These are phyloP conservation scores for Isochrysis galbana DNA, from an alignment of 78 protist species.

Conservation along the genomic window DNA sequence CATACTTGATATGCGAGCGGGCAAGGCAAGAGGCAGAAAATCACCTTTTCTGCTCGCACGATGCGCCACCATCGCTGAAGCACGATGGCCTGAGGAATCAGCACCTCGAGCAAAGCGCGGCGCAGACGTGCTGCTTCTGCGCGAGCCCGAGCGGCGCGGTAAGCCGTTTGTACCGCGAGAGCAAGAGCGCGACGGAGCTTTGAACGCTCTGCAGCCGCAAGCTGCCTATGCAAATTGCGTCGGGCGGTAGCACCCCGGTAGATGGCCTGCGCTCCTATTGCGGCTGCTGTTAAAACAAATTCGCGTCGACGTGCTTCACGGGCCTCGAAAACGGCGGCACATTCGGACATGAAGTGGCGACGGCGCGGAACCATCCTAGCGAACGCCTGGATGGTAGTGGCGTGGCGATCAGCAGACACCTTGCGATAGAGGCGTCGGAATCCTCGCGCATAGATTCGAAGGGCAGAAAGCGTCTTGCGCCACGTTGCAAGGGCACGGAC, in stretches of 20 bases:
- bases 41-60: neutral
- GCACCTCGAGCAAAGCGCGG: neutral
- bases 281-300: neutral
- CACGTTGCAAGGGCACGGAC: neutral
- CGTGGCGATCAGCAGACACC: constrained; percentile 79
- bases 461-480: neutral
- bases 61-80: constrained; percentile 15
- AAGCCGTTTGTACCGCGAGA: neutral
- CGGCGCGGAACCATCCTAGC: constrained; percentile 74
- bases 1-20: too few species aligned
- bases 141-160: neutral
- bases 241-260: neutral
- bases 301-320: neutral
- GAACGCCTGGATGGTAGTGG: constrained; percentile 72
- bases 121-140: neutral
- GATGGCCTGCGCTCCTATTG: neutral
- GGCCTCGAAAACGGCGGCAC: neutral
- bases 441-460: neutral
- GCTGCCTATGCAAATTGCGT: neutral
- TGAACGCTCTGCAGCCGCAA: neutral
- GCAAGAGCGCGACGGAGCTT: neutral
- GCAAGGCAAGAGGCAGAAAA: too few species aligned
- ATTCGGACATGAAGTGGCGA: constrained; percentile 62
- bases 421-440: constrained; percentile 63
- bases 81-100: neutral